Percentiles rank a stretch among this genome's conserved stretches.
These are phyloP conservation scores for Coemansia sp. DNA, from an alignment of 192 early-diverging fungal genomes.

Conservation along the genomic window DNA sequence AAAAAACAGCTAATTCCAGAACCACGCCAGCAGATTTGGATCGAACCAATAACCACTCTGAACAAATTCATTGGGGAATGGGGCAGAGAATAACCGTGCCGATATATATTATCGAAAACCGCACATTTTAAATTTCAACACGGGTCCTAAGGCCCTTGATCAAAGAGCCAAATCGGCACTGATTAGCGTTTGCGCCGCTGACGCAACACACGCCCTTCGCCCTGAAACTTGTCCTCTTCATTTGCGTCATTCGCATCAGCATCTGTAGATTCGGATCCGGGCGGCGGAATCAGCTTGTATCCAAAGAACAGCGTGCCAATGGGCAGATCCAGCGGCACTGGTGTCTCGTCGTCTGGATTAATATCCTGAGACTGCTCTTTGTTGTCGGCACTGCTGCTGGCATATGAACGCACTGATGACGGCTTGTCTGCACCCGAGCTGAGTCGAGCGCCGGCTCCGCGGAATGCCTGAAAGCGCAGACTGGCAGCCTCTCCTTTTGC, in stretches of 20 bases:
- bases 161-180: too few species aligned
- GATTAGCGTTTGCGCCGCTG: constrained; percentile 46
- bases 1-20: background rate
- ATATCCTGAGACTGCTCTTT: constrained; percentile 4
- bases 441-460: constrained; percentile 6
- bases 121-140: too few species aligned
- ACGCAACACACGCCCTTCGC: constrained; percentile 38
- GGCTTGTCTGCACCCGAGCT: background rate
- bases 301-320: constrained; percentile 90
- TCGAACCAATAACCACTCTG: too few species aligned
- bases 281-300: constrained; percentile 70
- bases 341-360: background rate
- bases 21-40: too few species aligned
- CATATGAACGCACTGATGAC: constrained; percentile 32
- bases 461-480: constrained; percentile 19
- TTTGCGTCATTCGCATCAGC: background rate
- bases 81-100: too few species aligned
- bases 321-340: constrained; percentile 78
- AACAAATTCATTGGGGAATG: too few species aligned
- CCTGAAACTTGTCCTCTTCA: constrained; percentile 22
- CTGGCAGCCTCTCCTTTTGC: constrained; percentile 31
- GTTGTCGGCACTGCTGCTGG: constrained; percentile 10
- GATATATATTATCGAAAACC: too few species aligned
- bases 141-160: too few species aligned
- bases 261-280: constrained; percentile 22